These are phyloP conservation scores for Boletus tomentosulus DNA, from an alignment of 768 basidiomycete species.

Conservation along the genomic window DNA sequence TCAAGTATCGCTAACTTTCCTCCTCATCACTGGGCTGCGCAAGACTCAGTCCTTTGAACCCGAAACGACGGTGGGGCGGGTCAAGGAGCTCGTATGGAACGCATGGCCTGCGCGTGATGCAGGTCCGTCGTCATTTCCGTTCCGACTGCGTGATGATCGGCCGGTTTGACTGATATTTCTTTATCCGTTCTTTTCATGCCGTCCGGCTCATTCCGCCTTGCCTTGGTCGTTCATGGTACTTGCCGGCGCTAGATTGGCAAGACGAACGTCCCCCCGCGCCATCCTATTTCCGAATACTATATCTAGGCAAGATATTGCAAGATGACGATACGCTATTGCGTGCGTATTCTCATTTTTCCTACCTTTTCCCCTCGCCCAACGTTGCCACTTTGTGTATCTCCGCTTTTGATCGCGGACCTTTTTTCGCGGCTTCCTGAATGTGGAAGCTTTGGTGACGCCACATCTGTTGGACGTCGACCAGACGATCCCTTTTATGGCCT, in stretches of 20 bases:
- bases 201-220: neutral
- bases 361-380: neutral
- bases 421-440: neutral
- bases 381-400: neutral
- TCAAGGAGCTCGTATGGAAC: constrained; percentile 83
- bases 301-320: constrained; percentile 77
- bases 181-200: neutral
- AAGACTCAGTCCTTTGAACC: constrained; percentile 74
- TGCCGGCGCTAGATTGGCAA: constrained; percentile 57
- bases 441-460: neutral
- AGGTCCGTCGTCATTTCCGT: constrained; percentile 38
- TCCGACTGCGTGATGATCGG: constrained; percentile 11
- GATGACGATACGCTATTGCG: constrained; percentile 75
- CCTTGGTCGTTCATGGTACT: neutral
- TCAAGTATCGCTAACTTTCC: constrained; percentile 64
- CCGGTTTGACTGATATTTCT: constrained; percentile 1
- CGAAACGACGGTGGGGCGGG: constrained; percentile 66
- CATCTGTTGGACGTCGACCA: neutral
- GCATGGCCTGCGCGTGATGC: constrained; percentile 55
- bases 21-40: constrained; percentile 65
- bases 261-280: constrained; percentile 76
- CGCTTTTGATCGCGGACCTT: neutral
- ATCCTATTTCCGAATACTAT: constrained; percentile 68
- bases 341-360: constrained; percentile 31
- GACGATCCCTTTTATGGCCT: neutral